These are phyloP conservation scores for Penicillium turbatum DNA, from an alignment of 495 filamentous ascomycete species.

Conservation along the genomic window DNA sequence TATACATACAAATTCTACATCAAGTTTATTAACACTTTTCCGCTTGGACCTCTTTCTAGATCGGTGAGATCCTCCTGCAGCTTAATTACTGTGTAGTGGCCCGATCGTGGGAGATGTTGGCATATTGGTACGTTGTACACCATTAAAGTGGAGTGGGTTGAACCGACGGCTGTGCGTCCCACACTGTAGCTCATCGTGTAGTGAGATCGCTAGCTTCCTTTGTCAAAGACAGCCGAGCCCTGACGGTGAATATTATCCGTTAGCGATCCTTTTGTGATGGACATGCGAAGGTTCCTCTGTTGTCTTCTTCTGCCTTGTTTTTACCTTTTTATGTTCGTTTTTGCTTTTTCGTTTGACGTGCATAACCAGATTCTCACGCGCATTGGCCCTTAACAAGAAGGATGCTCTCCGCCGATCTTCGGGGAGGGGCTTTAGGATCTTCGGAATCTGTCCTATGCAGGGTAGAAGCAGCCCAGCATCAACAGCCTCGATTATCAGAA, in stretches of 20 bases:
- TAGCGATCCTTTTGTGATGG: background rate
- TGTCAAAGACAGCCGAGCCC: background rate
- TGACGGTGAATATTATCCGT: background rate
- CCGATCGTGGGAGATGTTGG: background rate
- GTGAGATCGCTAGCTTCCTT: background rate
- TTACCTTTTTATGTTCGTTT: background rate
- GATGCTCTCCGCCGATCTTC: background rate
- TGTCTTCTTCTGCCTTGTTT: background rate
- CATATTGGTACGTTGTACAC: no score
- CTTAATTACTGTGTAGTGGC: background rate
- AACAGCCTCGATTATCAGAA: background rate
- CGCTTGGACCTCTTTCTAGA: background rate
- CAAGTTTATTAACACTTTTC: no score
- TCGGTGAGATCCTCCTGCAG: background rate
- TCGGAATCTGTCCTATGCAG: constrained; percentile 7
- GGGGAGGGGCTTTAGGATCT: background rate
- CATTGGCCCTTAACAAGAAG: no score
- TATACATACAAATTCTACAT: no score
- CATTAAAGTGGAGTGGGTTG: background rate
- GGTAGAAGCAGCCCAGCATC: constrained; percentile 3
- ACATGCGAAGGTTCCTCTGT: no score
- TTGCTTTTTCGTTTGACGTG: background rate
- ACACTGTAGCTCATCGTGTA: background rate
- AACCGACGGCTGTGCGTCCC: background rate
- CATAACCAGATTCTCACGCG: background rate